phyloP scores from a whole-genome alignment of 768 basidiomycete species.

The Cubamyces lactineus region DNA sequence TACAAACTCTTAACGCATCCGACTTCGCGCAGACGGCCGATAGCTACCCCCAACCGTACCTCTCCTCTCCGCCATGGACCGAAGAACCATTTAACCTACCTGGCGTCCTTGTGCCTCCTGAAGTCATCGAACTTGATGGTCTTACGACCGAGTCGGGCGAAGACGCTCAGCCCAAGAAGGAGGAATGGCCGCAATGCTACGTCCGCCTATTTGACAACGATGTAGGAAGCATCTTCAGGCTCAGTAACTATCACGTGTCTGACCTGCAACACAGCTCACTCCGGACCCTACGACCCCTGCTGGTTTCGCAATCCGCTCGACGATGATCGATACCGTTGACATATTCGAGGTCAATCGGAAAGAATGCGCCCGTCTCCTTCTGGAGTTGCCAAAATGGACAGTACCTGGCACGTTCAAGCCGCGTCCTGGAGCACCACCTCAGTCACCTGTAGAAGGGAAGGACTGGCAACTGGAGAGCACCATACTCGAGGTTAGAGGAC shows the following conservation, averaged over 20 bases:
- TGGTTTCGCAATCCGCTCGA: slow-evolving; percentile 79
- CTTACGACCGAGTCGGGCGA: slow-evolving; percentile 70
- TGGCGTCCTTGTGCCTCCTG: slow-evolving; percentile 83
- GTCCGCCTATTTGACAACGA: slow-evolving; percentile 66
- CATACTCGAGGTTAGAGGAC: slow-evolving; percentile 70
- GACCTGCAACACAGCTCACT: slow-evolving; percentile 55
- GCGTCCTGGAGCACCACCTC: slow-evolving; percentile 62
- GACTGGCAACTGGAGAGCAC: slow-evolving; percentile 91
- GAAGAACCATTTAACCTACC: slow-evolving; percentile 69
- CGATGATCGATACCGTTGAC: slow-evolving; percentile 76
- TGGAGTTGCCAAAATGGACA: slow-evolving; percentile 87
- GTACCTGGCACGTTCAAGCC: slow-evolving; percentile 84
- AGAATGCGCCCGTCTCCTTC: slow-evolving; percentile 85
- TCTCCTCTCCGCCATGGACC: slow-evolving; percentile 46
- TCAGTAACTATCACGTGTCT: neutral
- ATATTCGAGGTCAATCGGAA: slow-evolving; percentile 97
- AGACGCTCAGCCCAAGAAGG: slow-evolving; percentile 73
- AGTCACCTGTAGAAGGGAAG: slow-evolving; percentile 54
- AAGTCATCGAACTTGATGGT: slow-evolving; percentile 79
- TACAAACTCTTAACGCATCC: slow-evolving; percentile 62
- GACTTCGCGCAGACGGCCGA: slow-evolving; percentile 60
- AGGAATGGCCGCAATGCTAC: slow-evolving; percentile 80
- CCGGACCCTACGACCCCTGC: slow-evolving; percentile 73
- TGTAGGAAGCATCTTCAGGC: slow-evolving; percentile 36
- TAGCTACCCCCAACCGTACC: slow-evolving; percentile 70